Conservation (phyloP, 164 flowering plant genomes). For the Taxillus chinensis region DNA sequence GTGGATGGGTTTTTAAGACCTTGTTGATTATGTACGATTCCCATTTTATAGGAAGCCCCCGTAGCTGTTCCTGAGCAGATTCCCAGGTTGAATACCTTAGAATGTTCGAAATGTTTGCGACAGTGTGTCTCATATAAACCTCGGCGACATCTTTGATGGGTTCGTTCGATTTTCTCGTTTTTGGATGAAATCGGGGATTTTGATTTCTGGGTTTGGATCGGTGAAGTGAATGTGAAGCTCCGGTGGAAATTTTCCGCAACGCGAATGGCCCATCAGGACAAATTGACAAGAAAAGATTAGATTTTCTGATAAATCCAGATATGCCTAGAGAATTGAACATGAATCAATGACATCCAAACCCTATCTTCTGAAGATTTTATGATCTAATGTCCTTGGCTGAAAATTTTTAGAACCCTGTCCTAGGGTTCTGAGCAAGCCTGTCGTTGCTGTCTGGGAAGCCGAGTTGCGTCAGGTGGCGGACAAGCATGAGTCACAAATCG, state of each 20-base stretch:
- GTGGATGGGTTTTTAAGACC: conserved; percentile 83
- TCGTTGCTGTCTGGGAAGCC: no score
- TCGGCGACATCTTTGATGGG: conserved; percentile 14
- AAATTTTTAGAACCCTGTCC: no score
- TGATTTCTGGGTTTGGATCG: not conserved
- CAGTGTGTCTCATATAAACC: conserved; percentile 41
- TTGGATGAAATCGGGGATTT: not conserved
- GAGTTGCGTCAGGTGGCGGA: no score
- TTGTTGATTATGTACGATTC: conserved; percentile 73
- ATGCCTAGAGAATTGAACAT: not conserved
- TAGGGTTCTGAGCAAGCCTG: no score
- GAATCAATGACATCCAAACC: not conserved
- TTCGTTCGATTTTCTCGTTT: not conserved
- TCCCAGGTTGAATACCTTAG: conserved; percentile 74
- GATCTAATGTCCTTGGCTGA: not conserved
- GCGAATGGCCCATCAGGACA: not conserved
- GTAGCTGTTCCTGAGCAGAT: conserved; percentile 51
- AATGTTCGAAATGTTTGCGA: conserved; percentile 41
- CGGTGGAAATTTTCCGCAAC: not conserved
- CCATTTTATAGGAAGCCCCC: conserved; percentile 48
- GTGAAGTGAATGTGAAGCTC: not conserved
- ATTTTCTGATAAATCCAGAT: not conserved
- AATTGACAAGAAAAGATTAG: not conserved
- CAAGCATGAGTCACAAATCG: no score
- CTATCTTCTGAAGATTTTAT: not conserved